Base-by-base conservation (phyloP, 140 eudicot species). In the Stevia rebaudiana region DNA sequence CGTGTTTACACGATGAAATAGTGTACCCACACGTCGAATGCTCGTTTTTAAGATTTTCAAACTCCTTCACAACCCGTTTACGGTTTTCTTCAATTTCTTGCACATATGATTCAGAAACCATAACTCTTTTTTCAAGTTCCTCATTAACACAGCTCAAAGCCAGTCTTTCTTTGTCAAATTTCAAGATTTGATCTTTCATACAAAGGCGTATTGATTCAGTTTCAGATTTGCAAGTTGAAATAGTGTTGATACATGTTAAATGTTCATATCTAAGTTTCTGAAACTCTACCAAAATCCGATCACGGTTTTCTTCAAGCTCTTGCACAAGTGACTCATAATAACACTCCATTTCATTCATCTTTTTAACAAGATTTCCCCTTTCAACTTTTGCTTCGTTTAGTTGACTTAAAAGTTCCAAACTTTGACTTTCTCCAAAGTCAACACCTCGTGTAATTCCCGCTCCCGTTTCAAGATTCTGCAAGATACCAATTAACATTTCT, bases 341-440 rank as follows among this genome's bases (percentile, higher is more conserved):
- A 67, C 86, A 76, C 77, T 92, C 98, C 98, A 92, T 92, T 70
- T 92, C 86, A 67, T 83, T 76, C 98, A 88, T 85, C 74, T 88
- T 92, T 75, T 74, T 79, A 8, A 69, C 15, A 42, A 88, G 84
- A 74, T 24, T 79, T 57, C 86, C 98, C 75, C 70, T 80, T 68
- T 92, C 98, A 36, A 67, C 62, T 79, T 80, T 92, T 30, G 87
- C 67, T 69, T 81, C 98, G 24, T 92, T 82, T 71, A 92, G 16
- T 78, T 85, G 84, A 65, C 84, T 55, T 25, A 81, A 74, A 61
- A 92, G 95, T 51, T 85, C 84, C 49, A 71, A 71, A 61, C 56
- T 83, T 74, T 85, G 77, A 16, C 58, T 71, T 52, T 83, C 82
- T 74, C 79, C 75, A 30, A 79, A 76, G 69, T 81, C 87, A 28